These are phyloP conservation scores for Boechera retrofracta DNA, from an alignment of 345 rosid genomes.

Conservation along the genomic window DNA sequence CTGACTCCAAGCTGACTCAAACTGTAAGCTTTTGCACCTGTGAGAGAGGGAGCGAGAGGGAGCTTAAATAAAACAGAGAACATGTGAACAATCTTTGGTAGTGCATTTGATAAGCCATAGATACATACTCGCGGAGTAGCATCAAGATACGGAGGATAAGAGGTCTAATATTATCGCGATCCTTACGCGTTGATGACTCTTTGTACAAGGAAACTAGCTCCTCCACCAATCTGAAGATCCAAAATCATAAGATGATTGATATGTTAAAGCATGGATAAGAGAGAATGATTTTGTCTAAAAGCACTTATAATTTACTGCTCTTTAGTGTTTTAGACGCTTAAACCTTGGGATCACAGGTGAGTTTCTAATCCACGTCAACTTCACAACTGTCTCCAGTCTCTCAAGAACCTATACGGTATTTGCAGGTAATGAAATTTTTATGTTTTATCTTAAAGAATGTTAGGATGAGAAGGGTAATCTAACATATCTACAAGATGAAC, in stretches of 20 bases:
- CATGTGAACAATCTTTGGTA: background rate
- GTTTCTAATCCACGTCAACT: constrained; percentile 89
- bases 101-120: constrained; percentile 4
- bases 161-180: constrained; percentile 69
- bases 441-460: background rate
- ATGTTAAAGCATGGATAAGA: constrained; percentile 5
- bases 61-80: background rate
- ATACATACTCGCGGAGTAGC: constrained; percentile 75
- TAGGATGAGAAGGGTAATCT: background rate
- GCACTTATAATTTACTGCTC: background rate
- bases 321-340: constrained; percentile 20
- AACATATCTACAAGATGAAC: background rate
- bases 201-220: constrained; percentile 71
- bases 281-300: background rate
- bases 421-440: background rate
- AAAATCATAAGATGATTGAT: constrained; percentile 12
- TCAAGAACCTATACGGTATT: constrained; percentile 70
- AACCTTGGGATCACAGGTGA: constrained; percentile 72
- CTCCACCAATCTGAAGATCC: constrained; percentile 69
- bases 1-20: constrained; percentile 70
- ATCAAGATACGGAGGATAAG: constrained; percentile 56
- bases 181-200: constrained; percentile 67
- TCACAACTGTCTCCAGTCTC: constrained; percentile 57
- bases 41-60: background rate
- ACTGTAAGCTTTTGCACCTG: constrained; percentile 74